Percentiles rank a stretch among this genome's conserved stretches.
Conservation (phyloP, 2,329 filamentous ascomycete genomes). For the Coleophoma cylindrospora region DNA sequence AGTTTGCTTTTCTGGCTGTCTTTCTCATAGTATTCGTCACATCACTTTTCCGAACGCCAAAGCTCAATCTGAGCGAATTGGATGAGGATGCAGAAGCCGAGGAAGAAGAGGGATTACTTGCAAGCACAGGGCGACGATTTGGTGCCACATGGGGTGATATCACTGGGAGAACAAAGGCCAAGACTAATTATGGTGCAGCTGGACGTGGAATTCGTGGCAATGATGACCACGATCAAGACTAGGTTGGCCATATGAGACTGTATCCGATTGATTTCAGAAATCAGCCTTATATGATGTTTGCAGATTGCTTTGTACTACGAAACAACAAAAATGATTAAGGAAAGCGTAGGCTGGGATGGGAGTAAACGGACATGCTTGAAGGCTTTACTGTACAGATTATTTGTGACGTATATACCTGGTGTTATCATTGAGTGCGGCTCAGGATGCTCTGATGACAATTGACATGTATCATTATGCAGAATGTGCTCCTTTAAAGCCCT, state of each 20-base stretch:
- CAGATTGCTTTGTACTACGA: too few relatives aligned
- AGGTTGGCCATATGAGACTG: background rate
- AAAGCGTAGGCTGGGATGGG: too few relatives aligned
- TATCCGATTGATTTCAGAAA: too few relatives aligned
- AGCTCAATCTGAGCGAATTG: slow-evolving; percentile 67
- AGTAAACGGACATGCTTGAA: too few relatives aligned
- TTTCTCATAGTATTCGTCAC: slow-evolving; percentile 80
- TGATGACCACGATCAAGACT: slow-evolving; percentile 14
- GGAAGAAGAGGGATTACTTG: slow-evolving; percentile 88
- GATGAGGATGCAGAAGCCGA: slow-evolving; percentile 89
- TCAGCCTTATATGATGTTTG: too few relatives aligned
- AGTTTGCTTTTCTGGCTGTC: slow-evolving; percentile 82
- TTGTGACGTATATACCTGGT: too few relatives aligned
- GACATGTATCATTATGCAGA: too few relatives aligned
- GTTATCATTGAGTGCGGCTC: too few relatives aligned
- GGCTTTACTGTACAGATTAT: too few relatives aligned
- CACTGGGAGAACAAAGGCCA: slow-evolving; percentile 37
- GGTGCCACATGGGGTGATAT: slow-evolving; percentile 88
- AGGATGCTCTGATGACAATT: too few relatives aligned
- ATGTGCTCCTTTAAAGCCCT: too few relatives aligned
- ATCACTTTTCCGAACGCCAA: slow-evolving; percentile 74
- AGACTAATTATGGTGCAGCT: slow-evolving; percentile 10
- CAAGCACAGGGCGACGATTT: slow-evolving; percentile 75
- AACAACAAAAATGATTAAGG: too few relatives aligned
- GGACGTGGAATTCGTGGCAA: slow-evolving; percentile 16